Evolutionary conservation across 176 grass and related monocot genomes (phyloP), one percentile per base, ranked within the genome.

Genomic region (Luzula sylvatica): DNA sequence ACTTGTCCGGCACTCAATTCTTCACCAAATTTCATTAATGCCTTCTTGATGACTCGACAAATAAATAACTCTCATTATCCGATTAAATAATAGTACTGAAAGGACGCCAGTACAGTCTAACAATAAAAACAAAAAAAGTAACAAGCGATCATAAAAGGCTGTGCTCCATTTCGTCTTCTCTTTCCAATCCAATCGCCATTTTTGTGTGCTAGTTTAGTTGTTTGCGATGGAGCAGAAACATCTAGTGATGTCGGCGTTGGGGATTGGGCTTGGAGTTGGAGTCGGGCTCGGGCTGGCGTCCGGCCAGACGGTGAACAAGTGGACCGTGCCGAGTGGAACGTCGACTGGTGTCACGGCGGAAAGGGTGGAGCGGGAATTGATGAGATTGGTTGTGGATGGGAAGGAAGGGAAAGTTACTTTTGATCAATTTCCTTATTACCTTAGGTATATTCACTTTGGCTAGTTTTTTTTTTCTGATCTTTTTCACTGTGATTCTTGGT

Each of bases 371-470:
- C 75, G 80, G 46, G 88, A 94, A 68, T 74, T 94, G 50, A 52
- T 71, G 13, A 65, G 83, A 50, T 68, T 80, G 40, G 20, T 87
- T 11, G 30, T 49, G 61, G 79, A 94, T 61, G 75, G 51, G 50
- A 47, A 41, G 46, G 69, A 78, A 0, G 66, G 76, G 65, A 83
- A 80, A 70, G 83, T 81, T 71, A 87, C 83, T 65, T 94, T 94
- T 49, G 83, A 94, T 35, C 78, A 87, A 61, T 94, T 94, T 55
- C 88, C 88, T 3, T 94, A 87, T 56, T 83, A 94, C 63, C 78
- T 94, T 68, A 87, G 82, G 88, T 87, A 26, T 5, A n/a, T 1
- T 69, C 20, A 8, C 20, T 19, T 69, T 18, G 53, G 21, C 23
- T 2, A 13, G 47, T 19, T 38, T 35, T 2, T 14, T 39, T 50